phyloP scores from a whole-genome alignment of 768 basidiomycete genomes.

The Rossbeevera mucosa region DNA sequence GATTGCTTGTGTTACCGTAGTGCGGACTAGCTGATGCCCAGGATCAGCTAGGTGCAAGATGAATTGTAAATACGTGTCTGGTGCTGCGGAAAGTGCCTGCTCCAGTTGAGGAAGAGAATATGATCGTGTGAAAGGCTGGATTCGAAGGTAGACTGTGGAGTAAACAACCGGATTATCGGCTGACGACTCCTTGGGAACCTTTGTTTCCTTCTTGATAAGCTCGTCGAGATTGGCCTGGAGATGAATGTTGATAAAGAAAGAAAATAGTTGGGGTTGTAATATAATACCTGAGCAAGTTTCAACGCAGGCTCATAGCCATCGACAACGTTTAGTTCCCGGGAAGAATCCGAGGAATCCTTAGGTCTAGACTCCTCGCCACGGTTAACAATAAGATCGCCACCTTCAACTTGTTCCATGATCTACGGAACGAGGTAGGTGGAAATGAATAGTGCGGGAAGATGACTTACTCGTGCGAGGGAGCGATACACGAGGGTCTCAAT shows the following conservation, averaged over 20 bases:
- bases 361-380: slow-evolving; percentile 72
- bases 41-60: slow-evolving; percentile 70
- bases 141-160: slow-evolving; percentile 87
- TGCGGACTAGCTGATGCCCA: slow-evolving; percentile 67
- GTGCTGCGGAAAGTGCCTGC: slow-evolving; percentile 19
- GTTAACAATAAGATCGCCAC: slow-evolving; percentile 87
- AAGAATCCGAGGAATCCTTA: slow-evolving; percentile 44
- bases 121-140: slow-evolving; percentile 78
- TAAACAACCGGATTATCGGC: slow-evolving; percentile 66
- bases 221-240: slow-evolving; percentile 73
- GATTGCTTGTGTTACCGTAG: slow-evolving; percentile 77
- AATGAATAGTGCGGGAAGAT: neutral
- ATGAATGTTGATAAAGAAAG: neutral
- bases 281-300: slow-evolving; percentile 73
- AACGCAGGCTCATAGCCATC: slow-evolving; percentile 81
- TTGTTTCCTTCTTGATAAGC: slow-evolving; percentile 60
- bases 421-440: slow-evolving; percentile 24
- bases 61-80: slow-evolving; percentile 51
- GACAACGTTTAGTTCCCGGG: slow-evolving; percentile 74
- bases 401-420: slow-evolving; percentile 94
- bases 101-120: slow-evolving; percentile 40
- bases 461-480: slow-evolving; percentile 68
- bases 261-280: neutral
- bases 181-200: slow-evolving; percentile 28
- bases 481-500: slow-evolving; percentile 92